These are phyloP conservation scores for Calonectria multiphialidica DNA, from an alignment of 2,329 filamentous ascomycete genomes.

Conservation along the genomic window DNA sequence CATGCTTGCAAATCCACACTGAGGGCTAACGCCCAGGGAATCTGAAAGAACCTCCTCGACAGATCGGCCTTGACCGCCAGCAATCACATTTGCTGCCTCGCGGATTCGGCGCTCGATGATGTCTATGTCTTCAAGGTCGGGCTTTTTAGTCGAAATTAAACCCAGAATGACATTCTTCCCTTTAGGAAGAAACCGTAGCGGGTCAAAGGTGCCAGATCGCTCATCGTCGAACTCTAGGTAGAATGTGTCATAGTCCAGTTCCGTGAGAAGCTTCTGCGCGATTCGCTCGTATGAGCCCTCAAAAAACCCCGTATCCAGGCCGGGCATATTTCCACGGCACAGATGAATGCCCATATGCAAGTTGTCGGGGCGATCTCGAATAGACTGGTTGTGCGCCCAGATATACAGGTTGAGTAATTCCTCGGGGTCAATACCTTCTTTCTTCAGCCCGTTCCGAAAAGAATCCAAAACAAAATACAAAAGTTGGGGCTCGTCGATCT, in stretches of 20 bases:
- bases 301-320: slow-evolving; percentile 68
- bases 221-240: not conserved
- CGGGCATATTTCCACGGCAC: slow-evolving; percentile 75
- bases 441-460: not conserved
- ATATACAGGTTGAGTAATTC: slow-evolving; percentile 14
- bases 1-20: slow-evolving; percentile 8
- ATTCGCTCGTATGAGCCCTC: slow-evolving; percentile 70
- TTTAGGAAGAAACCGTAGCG: not conserved
- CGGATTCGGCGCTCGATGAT: not conserved
- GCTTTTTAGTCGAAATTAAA: not conserved
- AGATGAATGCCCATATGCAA: slow-evolving; percentile 82
- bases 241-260: not conserved
- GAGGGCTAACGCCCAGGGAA: not conserved
- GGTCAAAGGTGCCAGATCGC: slow-evolving; percentile 2
- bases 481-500: slow-evolving; percentile 4
- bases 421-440: slow-evolving; percentile 1
- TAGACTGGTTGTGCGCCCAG: slow-evolving; percentile 49
- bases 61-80: not conserved
- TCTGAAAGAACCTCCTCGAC: not conserved
- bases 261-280: not conserved
- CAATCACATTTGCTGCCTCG: not conserved
- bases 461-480: not conserved
- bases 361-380: slow-evolving; percentile 71
- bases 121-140: not conserved
- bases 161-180: slow-evolving; percentile 5